Evolutionary conservation across 2,329 filamentous ascomycete species (phyloP), one percentile per base, ranked within the genome.

Genomic region (Ceratocystis huliohia): DNA sequence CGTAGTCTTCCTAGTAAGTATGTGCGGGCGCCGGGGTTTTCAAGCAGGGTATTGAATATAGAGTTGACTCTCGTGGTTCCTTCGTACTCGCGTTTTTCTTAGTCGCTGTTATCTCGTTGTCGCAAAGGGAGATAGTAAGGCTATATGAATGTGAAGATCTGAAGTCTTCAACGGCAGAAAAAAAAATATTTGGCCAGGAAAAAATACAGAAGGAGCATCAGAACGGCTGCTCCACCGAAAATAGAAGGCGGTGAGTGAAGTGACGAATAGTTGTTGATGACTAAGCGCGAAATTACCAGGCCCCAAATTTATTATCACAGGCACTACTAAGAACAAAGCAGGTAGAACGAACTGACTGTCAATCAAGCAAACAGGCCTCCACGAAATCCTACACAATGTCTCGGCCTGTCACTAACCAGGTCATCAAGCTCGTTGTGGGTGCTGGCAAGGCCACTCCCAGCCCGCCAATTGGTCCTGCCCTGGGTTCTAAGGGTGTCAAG

Each of bases 401-500:
- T 37, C 84, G 82, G 71, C 37, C 37, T 41, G 74, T 74, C 48
- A 75, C 77, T 50, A 83, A 95, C 73, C 85, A 89, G 77, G 86
- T 97, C 68, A 92, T 99, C 75, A 99, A 97, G 80, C 84, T 99
- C 76, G 96, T 99, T 71, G 94, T 99, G 69, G 94, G 93, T 72
- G 94, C 94, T 67, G 94, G 94, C 30, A 91, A 96, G 77, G 94
- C 94, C 68, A 93, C 87, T 73, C 94, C 94, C 37, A 95, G 91
- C 78, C 94, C 94, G 44, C 94, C 94, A 3, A 92, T 99, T 73
- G 94, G 94, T 81, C 94, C 94, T 67, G 94, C 94, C 65, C 83
- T 99, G 70, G 94, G 94, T 78, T 93, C 88, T 76, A 97, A 96
- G 81, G 94, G 94, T 81, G 89, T 99, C 69, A 99, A 99, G 81